phyloP scores from a whole-genome alignment of 164 flowering plant genomes.

The Piper betle region DNA sequence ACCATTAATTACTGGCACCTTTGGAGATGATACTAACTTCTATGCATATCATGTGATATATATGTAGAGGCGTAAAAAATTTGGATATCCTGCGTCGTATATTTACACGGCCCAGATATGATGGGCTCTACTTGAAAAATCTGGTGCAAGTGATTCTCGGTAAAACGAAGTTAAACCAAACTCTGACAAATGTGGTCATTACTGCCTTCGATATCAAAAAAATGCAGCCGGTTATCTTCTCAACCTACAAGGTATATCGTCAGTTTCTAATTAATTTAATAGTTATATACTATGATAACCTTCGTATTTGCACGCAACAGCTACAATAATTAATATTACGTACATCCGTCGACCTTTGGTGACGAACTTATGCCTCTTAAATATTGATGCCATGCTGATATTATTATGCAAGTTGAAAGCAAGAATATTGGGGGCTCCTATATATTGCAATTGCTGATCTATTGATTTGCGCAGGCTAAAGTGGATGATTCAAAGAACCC shows the following conservation, averaged over 20 bases:
- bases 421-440: too few relatives aligned
- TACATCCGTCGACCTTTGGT: too few relatives aligned
- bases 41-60: not conserved
- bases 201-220: slow-evolving; percentile 13
- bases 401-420: too few relatives aligned
- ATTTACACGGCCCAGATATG: slow-evolving; percentile 10
- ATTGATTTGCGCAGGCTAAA: slow-evolving; percentile 10
- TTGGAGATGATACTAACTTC: not conserved
- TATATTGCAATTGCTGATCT: too few relatives aligned
- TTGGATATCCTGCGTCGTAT: not conserved
- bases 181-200: slow-evolving; percentile 12
- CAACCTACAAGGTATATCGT: slow-evolving; percentile 10
- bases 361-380: too few relatives aligned
- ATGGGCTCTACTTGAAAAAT: slow-evolving; percentile 10
- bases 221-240: slow-evolving; percentile 24
- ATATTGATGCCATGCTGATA: too few relatives aligned
- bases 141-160: slow-evolving; percentile 5
- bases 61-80: not conserved
- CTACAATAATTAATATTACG: too few relatives aligned
- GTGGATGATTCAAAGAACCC: slow-evolving; percentile 13
- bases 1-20: not conserved
- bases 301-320: too few relatives aligned
- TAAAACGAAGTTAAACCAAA: slow-evolving; percentile 6
- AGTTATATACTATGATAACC: too few relatives aligned
- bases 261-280: not conserved